Evolutionary conservation across 306 rosid species (phyloP), one percentile per base, ranked within the genome.

Genomic region (Canavalia gladiata): DNA sequence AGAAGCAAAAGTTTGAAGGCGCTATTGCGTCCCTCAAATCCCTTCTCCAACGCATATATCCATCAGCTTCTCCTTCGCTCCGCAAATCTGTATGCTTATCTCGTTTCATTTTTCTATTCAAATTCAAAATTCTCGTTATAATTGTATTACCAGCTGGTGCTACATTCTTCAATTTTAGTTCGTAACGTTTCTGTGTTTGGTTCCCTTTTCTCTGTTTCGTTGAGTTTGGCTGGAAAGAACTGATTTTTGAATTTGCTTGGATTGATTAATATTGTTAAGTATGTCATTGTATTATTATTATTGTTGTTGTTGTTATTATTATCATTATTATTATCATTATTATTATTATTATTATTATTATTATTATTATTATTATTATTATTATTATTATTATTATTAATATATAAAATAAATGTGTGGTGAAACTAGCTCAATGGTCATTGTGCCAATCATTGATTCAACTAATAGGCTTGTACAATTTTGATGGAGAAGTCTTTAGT

Each of bases 1-100:
- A 89, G 90, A 94, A 92, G 89, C 95, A 37, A 1, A 86, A 86
- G 12, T 94, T 94, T 77, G 97, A 92, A 72, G 76, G 84, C n/a
- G 92, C 96, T 56, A 89, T 95, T 77, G 82, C 88, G 60, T 50
- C 89, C 73, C 88, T 93, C 39, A 77, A 80, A 64, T 89, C 90
- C 45, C 88, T 95, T 51, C 90, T 93, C 47, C 90, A 73, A 42
- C 76, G 72, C 25, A 52, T 79, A 8, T 95, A 87, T 46, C 79
- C 88, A 28, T 84, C 92, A n/a, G 92, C 97, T 68, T 90, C 98
- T 11, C 92, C 87, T 0, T 63, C 92, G 25, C 88, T 95, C 12
- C 94, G 90, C 51, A 86, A 89, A 87, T 87, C 82, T 68, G 97
- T 93, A 52, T n/a, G 83, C 34, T 69, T 57, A 31, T 58, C 62